Percentiles rank a stretch among this genome's conserved stretches.
Evolutionary conservation across 2,329 filamentous ascomycete species (phyloP).

Genomic region (Lasiodiplodia theobromae): DNA sequence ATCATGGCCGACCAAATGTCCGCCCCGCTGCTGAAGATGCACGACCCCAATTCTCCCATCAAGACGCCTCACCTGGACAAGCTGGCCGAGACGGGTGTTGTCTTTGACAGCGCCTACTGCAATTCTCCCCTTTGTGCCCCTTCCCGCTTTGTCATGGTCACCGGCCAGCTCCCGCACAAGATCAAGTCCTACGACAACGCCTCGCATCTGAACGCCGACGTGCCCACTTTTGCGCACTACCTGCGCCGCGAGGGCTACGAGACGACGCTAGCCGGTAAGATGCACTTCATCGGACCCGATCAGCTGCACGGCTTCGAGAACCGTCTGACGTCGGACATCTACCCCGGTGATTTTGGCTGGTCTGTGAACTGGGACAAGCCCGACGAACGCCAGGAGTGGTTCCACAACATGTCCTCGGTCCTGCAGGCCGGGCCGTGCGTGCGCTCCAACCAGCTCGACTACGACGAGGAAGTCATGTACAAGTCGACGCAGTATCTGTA

Average conservation of each 20-base stretch:
- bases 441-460: constrained; percentile 93
- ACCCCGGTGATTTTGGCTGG: constrained; percentile 94
- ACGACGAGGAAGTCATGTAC: constrained; percentile 96
- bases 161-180: constrained; percentile 87
- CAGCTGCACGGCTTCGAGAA: constrained; percentile 95
- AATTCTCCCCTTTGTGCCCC: constrained; percentile 92
- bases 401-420: constrained; percentile 91
- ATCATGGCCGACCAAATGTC: constrained; percentile 98
- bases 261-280: constrained; percentile 90
- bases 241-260: constrained; percentile 85
- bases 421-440: constrained; percentile 88
- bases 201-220: constrained; percentile 80
- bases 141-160: constrained; percentile 93
- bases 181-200: constrained; percentile 94
- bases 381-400: constrained; percentile 85
- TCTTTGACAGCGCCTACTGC: constrained; percentile 94
- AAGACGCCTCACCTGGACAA: constrained; percentile 89
- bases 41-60: constrained; percentile 87
- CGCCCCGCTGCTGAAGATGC: constrained; percentile 88
- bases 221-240: constrained; percentile 93
- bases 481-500: constrained; percentile 89
- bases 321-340: constrained; percentile 92
- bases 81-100: constrained; percentile 80
- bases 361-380: constrained; percentile 95
- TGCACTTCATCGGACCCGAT: constrained; percentile 92